phyloP scores from a whole-genome alignment of 805 yeast species.

The Saturnispora halmiae region DNA sequence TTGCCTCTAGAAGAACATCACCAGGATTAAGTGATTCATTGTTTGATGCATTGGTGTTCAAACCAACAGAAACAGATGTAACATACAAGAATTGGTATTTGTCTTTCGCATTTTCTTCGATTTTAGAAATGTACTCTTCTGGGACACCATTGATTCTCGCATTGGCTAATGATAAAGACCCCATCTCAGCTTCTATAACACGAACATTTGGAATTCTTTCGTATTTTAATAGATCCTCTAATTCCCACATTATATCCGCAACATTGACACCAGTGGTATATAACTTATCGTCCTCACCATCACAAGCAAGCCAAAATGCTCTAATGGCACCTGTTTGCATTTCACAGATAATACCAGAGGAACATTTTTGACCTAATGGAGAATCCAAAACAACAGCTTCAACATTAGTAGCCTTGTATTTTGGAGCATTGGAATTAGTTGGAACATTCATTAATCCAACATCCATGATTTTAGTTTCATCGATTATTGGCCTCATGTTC shows the following conservation, averaged over 20 bases:
- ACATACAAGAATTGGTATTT: constrained; percentile 68
- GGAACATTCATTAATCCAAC: constrained; percentile 69
- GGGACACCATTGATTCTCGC: constrained; percentile 86
- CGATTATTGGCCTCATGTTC: constrained; percentile 57
- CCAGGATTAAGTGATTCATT: constrained; percentile 41
- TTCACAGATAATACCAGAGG: constrained; percentile 69
- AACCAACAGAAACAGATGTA: constrained; percentile 42
- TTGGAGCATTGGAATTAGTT: constrained; percentile 56
- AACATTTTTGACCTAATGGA: constrained; percentile 58
- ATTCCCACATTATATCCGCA: constrained; percentile 49
- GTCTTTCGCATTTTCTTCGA: constrained; percentile 46
- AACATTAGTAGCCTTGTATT: constrained; percentile 77
- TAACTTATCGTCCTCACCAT: constrained; percentile 62
- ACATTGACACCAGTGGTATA: constrained; percentile 76
- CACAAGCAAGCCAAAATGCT: constrained; percentile 76
- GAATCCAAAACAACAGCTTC: constrained; percentile 73
- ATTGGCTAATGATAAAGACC: constrained; percentile 54
- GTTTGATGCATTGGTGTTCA: constrained; percentile 23
- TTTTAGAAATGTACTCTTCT: constrained; percentile 65
- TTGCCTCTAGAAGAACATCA: constrained; percentile 66
- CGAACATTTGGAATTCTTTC: constrained; percentile 46
- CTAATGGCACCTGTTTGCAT: constrained; percentile 62
- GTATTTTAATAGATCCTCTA: constrained; percentile 37
- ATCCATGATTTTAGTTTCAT: constrained; percentile 70
- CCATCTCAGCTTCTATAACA: constrained; percentile 73